phyloP scores from a whole-genome alignment of 1,284 basidiomycete genomes.

The Peniophora sp. region DNA sequence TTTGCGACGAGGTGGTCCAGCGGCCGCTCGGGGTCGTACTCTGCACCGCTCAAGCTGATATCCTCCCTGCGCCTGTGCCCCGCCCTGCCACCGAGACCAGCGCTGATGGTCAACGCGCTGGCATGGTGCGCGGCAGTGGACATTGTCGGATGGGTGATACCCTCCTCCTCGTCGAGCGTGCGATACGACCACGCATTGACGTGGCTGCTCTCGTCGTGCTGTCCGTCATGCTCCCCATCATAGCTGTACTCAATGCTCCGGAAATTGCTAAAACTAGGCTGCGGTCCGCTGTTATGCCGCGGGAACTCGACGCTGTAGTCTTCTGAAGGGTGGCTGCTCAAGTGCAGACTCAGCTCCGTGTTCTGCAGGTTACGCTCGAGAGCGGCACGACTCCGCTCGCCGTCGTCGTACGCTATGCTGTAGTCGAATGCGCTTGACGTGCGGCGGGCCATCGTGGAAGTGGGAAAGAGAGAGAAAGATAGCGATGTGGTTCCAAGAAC shows the following conservation, averaged over 20 bases:
- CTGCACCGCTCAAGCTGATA: slow-evolving; percentile 62
- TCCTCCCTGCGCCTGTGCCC: slow-evolving; percentile 30
- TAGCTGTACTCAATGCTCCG: slow-evolving; percentile 50
- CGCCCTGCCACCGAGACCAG: slow-evolving; percentile 58
- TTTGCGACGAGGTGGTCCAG: slow-evolving; percentile 66
- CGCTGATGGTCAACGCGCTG: slow-evolving; percentile 77
- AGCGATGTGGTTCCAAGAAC: background rate
- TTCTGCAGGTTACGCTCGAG: slow-evolving; percentile 69
- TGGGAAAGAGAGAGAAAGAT: slow-evolving; percentile 1
- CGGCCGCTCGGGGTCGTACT: slow-evolving; percentile 83
- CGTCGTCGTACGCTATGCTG: slow-evolving; percentile 58
- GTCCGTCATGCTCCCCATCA: slow-evolving; percentile 47
- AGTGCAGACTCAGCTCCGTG: slow-evolving; percentile 60
- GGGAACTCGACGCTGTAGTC: slow-evolving; percentile 57
- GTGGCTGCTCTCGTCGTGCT: slow-evolving; percentile 33
- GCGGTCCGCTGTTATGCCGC: slow-evolving; percentile 50
- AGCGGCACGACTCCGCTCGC: slow-evolving; percentile 62
- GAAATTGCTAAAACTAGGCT: slow-evolving; percentile 40
- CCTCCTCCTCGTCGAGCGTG: slow-evolving; percentile 47
- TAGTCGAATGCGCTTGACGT: slow-evolving; percentile 18
- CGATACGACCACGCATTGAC: slow-evolving; percentile 60
- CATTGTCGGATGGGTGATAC: slow-evolving; percentile 57
- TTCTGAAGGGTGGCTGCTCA: slow-evolving; percentile 39
- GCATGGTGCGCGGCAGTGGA: slow-evolving; percentile 85
- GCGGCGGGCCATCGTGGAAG: background rate